Conservation (phyloP, 768 basidiomycete genomes). For the Auricularia sp. region DNA sequence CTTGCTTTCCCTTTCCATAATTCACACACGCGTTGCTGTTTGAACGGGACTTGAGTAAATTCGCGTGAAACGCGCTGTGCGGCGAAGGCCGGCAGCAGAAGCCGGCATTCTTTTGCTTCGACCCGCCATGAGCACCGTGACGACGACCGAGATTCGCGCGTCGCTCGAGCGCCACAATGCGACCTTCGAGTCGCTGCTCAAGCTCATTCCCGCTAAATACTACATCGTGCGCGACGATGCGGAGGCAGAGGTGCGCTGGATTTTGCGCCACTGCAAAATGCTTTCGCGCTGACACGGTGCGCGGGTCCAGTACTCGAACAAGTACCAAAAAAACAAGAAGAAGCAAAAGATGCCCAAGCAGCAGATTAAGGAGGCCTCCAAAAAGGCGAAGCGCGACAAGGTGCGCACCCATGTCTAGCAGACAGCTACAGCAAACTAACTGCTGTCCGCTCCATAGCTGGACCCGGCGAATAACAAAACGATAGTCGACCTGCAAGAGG, state of each 20-base stretch:
- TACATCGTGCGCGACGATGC: conserved; percentile 64
- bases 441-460: conserved; percentile 41
- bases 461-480: conserved; percentile 87
- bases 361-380: conserved; percentile 77
- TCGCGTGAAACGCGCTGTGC: too few species aligned
- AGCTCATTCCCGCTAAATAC: conserved; percentile 81
- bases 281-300: background rate
- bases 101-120: too few species aligned
- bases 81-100: too few species aligned
- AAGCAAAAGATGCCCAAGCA: conserved; percentile 77
- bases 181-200: conserved; percentile 73
- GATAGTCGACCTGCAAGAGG: conserved; percentile 62
- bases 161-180: conserved; percentile 80
- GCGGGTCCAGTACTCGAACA: conserved; percentile 39
- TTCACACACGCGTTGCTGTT: too few species aligned
- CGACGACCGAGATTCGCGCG: conserved; percentile 36
- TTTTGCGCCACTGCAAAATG: background rate
- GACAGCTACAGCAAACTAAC: background rate
- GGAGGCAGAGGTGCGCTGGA: conserved; percentile 49
- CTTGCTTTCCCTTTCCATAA: too few species aligned
- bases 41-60: too few species aligned
- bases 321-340: conserved; percentile 83
- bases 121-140: conserved; percentile 35
- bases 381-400: conserved; percentile 82
- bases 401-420: conserved; percentile 28